Base-by-base conservation (phyloP, 768 basidiomycete species). In the Hygrocybe punicea region DNA sequence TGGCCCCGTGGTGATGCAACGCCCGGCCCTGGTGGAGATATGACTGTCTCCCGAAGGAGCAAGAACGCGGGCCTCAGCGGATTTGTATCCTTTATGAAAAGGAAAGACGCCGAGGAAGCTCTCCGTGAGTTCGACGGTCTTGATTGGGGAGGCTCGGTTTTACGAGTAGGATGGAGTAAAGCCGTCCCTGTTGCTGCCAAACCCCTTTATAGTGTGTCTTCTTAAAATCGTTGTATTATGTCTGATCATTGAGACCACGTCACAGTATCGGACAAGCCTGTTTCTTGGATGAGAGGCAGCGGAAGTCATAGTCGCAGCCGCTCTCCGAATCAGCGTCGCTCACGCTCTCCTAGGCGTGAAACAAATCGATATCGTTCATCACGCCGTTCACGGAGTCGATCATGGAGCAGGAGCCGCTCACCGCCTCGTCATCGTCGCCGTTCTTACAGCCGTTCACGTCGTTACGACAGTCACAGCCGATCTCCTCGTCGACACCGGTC, bases 151-250 rank as follows among this genome's bases (percentile, higher is more conserved):
- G 95, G 95, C 6, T 90, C 81, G 37, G 70, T 91, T 19, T 74
- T 99, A 4, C 80, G 92, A 13, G 92, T 95, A 5, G 93, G 93
- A 13, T 99, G 96, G 95, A 96, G 96, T 67, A 98, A 98, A 73
- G 91, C 95, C 2, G 91, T 98, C 6, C 89, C 93, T 14, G 76
- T 97, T 45, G 92, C 89, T 29, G 74, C 81, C 1, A 88, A 86
- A 69, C 79, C 86, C 59, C 79, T 86, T 78, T 98, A 91, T 75
- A 84, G 96, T 97, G 58, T 64, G 80, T 29, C 4, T 37, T 50
- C 25, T 35, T 10, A 34, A 11, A 6, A 16, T 4, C 23, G n/a
- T 5, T 37, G 4, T 14, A n/a, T 13, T 13, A 39, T 29, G 14
- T 36, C n/a, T 50, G n/a, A 36, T 42, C 36, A 51, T 44, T 8